phyloP scores from a whole-genome alignment of 148 eudicot genomes.

The Fagopyrum tataricum region DNA sequence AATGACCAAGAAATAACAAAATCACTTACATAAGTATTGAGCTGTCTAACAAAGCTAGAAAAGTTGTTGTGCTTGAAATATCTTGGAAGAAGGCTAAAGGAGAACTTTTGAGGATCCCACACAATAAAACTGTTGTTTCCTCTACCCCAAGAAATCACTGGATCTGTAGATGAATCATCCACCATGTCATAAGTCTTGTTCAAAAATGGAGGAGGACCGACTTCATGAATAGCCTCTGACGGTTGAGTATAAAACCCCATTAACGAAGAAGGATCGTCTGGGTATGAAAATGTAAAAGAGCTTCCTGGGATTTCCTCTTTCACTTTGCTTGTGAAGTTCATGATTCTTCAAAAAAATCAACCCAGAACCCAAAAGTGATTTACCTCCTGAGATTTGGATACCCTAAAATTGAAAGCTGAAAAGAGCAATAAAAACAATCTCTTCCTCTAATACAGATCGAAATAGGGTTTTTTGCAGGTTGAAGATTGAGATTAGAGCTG shows the following conservation, averaged over 20 bases:
- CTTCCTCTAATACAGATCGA: neutral
- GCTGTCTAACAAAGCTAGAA: slow-evolving; percentile 48
- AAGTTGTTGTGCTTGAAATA: slow-evolving; percentile 45
- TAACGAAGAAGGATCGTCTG: neutral
- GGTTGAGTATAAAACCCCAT: slow-evolving; percentile 28
- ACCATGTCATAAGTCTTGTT: slow-evolving; percentile 45
- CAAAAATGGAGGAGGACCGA: slow-evolving; percentile 46
- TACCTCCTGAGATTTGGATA: neutral
- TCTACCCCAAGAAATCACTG: slow-evolving; percentile 39
- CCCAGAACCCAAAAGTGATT: neutral
- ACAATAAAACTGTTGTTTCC: slow-evolving; percentile 51
- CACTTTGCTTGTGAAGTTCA: neutral
- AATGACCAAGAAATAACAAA: neutral
- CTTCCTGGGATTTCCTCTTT: slow-evolving; percentile 5
- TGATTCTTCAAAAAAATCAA: neutral
- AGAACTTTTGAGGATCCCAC: slow-evolving; percentile 42
- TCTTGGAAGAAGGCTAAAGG: slow-evolving; percentile 34
- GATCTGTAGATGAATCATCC: slow-evolving; percentile 27
- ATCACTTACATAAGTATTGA: slow-evolving; percentile 39
- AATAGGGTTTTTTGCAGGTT: neutral
- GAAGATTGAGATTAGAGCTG: neutral
- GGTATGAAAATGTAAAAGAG: neutral
- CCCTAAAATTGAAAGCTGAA: neutral
- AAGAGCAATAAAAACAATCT: neutral
- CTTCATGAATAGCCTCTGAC: slow-evolving; percentile 32